Conservation (phyloP, 2,329 filamentous ascomycete genomes). For the Diaporthe destruens region DNA sequence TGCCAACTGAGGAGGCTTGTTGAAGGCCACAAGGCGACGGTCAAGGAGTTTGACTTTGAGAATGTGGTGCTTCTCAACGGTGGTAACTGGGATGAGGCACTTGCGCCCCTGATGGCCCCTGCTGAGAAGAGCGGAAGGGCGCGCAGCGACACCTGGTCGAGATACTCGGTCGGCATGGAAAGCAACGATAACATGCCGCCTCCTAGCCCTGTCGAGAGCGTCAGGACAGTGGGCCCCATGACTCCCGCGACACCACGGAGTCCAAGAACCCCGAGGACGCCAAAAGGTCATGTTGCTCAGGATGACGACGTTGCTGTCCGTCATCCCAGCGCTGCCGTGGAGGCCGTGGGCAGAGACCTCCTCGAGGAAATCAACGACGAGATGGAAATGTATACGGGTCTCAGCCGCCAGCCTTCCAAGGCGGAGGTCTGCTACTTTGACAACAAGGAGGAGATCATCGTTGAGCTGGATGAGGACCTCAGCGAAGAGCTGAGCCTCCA, state of each 20-base stretch:
- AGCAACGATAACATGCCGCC: conserved; percentile 40
- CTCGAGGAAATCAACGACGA: conserved; percentile 56
- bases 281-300: conserved; percentile 32
- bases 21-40: conserved; percentile 72
- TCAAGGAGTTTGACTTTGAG: conserved; percentile 85
- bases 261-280: conserved; percentile 45
- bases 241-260: conserved; percentile 20
- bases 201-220: conserved; percentile 47
- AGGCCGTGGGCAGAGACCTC: conserved; percentile 65
- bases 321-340: conserved; percentile 59
- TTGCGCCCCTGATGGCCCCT: conserved; percentile 74
- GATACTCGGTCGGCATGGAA: conserved; percentile 51
- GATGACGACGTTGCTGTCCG: conserved; percentile 42
- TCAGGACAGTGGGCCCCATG: conserved; percentile 42
- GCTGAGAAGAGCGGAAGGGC: conserved; percentile 54
- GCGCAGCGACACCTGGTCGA: conserved; percentile 56
- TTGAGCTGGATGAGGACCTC: conserved; percentile 32
- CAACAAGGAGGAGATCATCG: conserved; percentile 32
- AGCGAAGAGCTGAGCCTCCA: conserved; percentile 36
- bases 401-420: conserved; percentile 33
- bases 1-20: conserved; percentile 79
- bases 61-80: conserved; percentile 75
- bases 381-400: conserved; percentile 46
- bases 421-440: conserved; percentile 32
- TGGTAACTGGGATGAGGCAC: conserved; percentile 84